phyloP scores from a whole-genome alignment of 2,329 filamentous ascomycete genomes.

The Claviceps monticola region DNA sequence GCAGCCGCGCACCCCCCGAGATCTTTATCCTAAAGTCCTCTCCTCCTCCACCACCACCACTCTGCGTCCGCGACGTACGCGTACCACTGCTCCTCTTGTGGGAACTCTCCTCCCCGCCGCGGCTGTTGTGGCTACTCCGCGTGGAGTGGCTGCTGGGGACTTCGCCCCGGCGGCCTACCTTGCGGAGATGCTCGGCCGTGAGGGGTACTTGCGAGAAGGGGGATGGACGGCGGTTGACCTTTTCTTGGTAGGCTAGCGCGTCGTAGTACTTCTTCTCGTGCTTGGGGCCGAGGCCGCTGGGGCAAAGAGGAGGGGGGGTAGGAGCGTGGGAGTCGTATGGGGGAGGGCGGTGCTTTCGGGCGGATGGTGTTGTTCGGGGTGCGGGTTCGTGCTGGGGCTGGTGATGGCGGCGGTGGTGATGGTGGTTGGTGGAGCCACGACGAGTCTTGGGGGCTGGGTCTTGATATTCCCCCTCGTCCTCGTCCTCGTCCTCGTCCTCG shows the following conservation, averaged over 20 bases:
- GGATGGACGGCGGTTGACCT: slow-evolving; percentile 26
- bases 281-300: slow-evolving; percentile 19
- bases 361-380: slow-evolving; percentile 11
- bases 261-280: slow-evolving; percentile 24
- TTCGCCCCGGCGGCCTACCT: slow-evolving; percentile 30
- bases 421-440: slow-evolving; percentile 15
- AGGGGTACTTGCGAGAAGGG: slow-evolving; percentile 26
- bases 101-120: slow-evolving; percentile 49
- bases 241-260: slow-evolving; percentile 36
- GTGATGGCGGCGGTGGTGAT: too few relatives aligned
- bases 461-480: too few relatives aligned
- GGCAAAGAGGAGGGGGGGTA: slow-evolving; percentile 5
- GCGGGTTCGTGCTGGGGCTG: too few relatives aligned
- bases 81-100: slow-evolving; percentile 48
- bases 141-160: slow-evolving; percentile 41
- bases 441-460: slow-evolving; percentile 8
- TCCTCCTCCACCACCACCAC: slow-evolving; percentile 16
- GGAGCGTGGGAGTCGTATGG: slow-evolving; percentile 24
- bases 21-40: slow-evolving; percentile 51
- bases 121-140: slow-evolving; percentile 44
- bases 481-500: too few relatives aligned
- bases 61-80: slow-evolving; percentile 26
- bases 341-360: slow-evolving; percentile 25
- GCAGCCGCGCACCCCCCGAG: slow-evolving; percentile 39
- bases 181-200: slow-evolving; percentile 42